These are phyloP conservation scores for Clonostachys byssicola DNA, from an alignment of 2,329 filamentous ascomycete species.

Conservation along the genomic window DNA sequence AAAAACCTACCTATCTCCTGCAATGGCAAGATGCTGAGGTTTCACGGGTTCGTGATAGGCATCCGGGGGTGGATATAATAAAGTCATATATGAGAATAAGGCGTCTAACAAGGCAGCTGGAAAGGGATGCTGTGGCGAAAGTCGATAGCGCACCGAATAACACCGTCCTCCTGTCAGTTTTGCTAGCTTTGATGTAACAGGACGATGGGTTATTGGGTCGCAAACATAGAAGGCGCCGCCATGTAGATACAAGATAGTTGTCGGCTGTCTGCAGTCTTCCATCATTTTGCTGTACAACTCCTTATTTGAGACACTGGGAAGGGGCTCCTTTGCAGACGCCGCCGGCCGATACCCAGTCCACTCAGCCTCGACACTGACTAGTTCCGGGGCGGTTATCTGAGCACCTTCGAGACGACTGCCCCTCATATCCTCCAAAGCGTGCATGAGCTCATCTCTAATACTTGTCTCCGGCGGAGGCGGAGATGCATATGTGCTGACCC, in stretches of 20 bases:
- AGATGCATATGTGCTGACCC: constrained; percentile 70
- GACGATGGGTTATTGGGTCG: constrained; percentile 65
- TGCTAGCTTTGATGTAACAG: constrained; percentile 54
- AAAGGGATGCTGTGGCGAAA: constrained; percentile 72
- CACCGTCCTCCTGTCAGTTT: constrained; percentile 63
- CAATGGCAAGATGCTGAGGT: constrained; percentile 64
- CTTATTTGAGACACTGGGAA: constrained; percentile 55
- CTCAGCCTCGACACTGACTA: constrained; percentile 61
- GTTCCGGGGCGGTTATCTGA: constrained; percentile 3
- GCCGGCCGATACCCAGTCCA: constrained; percentile 71
- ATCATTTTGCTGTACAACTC: constrained; percentile 65
- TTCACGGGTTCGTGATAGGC: constrained; percentile 63
- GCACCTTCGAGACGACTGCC: too few species aligned
- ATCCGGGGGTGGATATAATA: constrained; percentile 67
- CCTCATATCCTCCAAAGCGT: constrained; percentile 38
- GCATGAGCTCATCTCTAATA: constrained; percentile 52
- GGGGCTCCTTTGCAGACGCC: constrained; percentile 32
- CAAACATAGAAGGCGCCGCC: constrained; percentile 72
- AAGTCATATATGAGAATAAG: constrained; percentile 65
- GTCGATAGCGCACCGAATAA: constrained; percentile 69
- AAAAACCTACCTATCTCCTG: constrained; percentile 57
- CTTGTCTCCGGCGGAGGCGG: constrained; percentile 53
- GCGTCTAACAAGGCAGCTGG: constrained; percentile 71
- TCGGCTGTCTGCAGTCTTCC: constrained; percentile 58
- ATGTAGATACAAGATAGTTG: constrained; percentile 70